phyloP scores from a whole-genome alignment of 257 asterid species.

The Solanum sparsipilum region DNA sequence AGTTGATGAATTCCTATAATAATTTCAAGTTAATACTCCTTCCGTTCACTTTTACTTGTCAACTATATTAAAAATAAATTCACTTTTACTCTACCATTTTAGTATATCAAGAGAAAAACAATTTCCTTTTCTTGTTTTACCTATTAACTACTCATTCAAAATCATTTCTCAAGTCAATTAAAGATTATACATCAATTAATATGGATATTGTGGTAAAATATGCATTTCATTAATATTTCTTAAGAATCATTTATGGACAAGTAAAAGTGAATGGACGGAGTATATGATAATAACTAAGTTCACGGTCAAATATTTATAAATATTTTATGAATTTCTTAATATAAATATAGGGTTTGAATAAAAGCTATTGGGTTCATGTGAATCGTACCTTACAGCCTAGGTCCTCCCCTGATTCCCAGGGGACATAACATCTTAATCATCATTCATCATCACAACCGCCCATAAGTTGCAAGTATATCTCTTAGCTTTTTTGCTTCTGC shows the following conservation, averaged over 20 bases:
- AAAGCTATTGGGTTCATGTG: neutral
- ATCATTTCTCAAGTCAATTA: neutral
- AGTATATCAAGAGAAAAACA: neutral
- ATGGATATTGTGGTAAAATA: neutral
- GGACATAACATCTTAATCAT: neutral
- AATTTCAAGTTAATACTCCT: neutral
- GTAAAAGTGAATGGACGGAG: neutral
- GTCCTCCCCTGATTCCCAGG: neutral
- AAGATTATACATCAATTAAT: neutral
- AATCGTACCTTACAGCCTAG: neutral
- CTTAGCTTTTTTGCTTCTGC: slow-evolving; percentile 62
- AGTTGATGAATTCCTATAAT: neutral
- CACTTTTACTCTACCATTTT: neutral
- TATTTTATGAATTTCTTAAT: neutral
- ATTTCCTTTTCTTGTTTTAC: neutral
- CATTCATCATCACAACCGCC: slow-evolving; percentile 32
- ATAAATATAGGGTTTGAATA: neutral
- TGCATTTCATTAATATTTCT: neutral
- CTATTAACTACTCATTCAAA: neutral
- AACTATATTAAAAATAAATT: neutral
- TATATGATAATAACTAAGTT: neutral
- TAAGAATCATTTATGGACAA: neutral
- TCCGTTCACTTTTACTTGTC: neutral
- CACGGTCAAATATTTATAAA: neutral
- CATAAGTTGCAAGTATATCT: slow-evolving; percentile 56